A percentile compares a stretch with the other conserved stretches of the same genome.
Conservation (phyloP, 495 filamentous ascomycete species). For the Chaetomium cochliodes region DNA sequence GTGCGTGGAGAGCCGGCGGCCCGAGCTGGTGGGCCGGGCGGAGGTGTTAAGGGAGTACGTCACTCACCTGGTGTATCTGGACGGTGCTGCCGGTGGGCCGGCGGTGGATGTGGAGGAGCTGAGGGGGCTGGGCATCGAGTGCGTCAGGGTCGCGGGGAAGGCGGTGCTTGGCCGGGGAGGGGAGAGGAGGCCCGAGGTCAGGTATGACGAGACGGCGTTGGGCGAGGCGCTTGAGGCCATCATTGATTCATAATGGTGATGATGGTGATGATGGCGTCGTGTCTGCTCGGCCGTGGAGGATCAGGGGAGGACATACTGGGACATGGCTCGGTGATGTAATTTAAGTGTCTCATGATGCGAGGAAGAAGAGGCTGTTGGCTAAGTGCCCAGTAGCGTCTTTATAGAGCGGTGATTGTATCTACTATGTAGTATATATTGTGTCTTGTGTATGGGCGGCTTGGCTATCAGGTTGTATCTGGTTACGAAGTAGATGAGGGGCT, state of each 20-base stretch:
- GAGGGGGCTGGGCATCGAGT: conserved; percentile 66
- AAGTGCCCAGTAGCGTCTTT: no score
- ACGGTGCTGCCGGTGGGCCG: conserved; percentile 50
- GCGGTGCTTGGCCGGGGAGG: conserved; percentile 45
- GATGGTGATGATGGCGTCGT: neutral
- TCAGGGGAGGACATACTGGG: neutral
- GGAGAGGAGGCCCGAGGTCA: conserved; percentile 47
- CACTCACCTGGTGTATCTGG: conserved; percentile 80
- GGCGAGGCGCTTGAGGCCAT: conserved; percentile 76
- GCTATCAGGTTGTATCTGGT: no score
- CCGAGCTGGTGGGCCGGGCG: conserved; percentile 46
- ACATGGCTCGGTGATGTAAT: neutral
- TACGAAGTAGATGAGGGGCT: no score
- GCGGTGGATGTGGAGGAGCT: conserved; percentile 66
- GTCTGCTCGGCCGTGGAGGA: neutral
- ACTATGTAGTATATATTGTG: no score
- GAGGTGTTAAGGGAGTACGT: conserved; percentile 58
- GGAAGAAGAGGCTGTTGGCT: neutral
- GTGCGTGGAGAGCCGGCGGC: conserved; percentile 43
- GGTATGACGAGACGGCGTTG: conserved; percentile 76
- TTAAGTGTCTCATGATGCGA: neutral
- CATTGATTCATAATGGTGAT: conserved; percentile 45
- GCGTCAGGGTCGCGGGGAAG: conserved; percentile 71
- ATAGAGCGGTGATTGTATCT: neutral
- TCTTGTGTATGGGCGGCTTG: no score